phyloP scores from a whole-genome alignment of 2,329 filamentous ascomycete species.

The Fusarium liriodendri region DNA sequence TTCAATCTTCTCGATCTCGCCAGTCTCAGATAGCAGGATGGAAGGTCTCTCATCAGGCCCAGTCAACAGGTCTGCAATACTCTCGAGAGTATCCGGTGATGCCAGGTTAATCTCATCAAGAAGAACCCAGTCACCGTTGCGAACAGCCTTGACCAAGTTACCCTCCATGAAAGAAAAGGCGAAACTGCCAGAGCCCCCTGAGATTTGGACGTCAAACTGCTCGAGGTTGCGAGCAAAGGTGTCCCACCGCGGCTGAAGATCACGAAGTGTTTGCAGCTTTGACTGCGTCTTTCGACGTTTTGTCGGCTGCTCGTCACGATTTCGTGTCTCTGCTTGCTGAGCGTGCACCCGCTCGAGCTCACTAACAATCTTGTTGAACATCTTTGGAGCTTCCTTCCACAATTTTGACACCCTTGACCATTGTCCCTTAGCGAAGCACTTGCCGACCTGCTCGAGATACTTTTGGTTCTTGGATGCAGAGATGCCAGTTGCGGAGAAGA shows the following conservation, averaged over 20 bases:
- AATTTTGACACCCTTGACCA: constrained; percentile 89
- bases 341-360: constrained; percentile 61
- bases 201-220: constrained; percentile 83
- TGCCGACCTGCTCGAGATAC: constrained; percentile 84
- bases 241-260: constrained; percentile 78
- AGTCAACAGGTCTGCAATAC: constrained; percentile 87
- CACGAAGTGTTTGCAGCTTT: constrained; percentile 72
- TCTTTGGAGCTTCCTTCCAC: constrained; percentile 89
- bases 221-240: constrained; percentile 79
- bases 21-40: constrained; percentile 90
- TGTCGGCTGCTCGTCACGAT: constrained; percentile 65
- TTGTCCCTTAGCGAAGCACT: constrained; percentile 82
- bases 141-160: constrained; percentile 93
- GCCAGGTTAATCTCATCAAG: constrained; percentile 98
- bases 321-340: constrained; percentile 49
- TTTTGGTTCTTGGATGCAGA: constrained; percentile 88
- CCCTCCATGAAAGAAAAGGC: constrained; percentile 97
- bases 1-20: constrained; percentile 88
- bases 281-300: constrained; percentile 76
- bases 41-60: constrained; percentile 80
- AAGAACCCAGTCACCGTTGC: constrained; percentile 96
- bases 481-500: constrained; percentile 87
- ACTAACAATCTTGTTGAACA: constrained; percentile 79
- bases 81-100: constrained; percentile 93
- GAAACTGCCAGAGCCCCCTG: constrained; percentile 78